A percentile compares a stretch with the other conserved stretches of the same genome.
These are phyloP conservation scores for Pseudogymnoascus sp. DNA, from an alignment of 2,329 filamentous ascomycete species.

Conservation along the genomic window DNA sequence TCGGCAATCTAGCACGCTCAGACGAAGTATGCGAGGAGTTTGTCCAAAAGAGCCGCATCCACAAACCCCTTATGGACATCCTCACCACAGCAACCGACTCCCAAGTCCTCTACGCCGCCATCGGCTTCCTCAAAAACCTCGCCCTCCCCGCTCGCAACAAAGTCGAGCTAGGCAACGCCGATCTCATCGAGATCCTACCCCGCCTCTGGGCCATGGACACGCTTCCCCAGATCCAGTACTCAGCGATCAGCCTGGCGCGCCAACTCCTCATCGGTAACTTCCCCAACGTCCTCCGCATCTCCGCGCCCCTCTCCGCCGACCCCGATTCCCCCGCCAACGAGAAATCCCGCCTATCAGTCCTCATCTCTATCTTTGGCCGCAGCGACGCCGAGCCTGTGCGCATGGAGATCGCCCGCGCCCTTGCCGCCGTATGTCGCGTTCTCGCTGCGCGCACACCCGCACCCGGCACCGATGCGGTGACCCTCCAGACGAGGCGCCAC, in stretches of 20 bases:
- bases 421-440: constrained; percentile 48
- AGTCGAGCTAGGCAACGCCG: constrained; percentile 39
- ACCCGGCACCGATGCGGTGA: constrained; percentile 24
- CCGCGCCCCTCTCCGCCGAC: constrained; percentile 36
- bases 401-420: constrained; percentile 52
- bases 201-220: constrained; percentile 49
- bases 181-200: constrained; percentile 47
- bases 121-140: constrained; percentile 60
- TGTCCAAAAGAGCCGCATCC: constrained; percentile 40
- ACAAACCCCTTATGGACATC: constrained; percentile 40
- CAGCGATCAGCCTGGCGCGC: constrained; percentile 51
- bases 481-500: constrained; percentile 29
- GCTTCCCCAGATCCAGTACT: constrained; percentile 53
- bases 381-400: constrained; percentile 50
- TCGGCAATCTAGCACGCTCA: constrained; percentile 57
- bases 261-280: constrained; percentile 50
- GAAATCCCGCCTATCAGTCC: constrained; percentile 34
- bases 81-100: constrained; percentile 40
- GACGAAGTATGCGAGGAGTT: constrained; percentile 48
- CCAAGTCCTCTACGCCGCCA: constrained; percentile 50
- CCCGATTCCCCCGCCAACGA: constrained; percentile 31
- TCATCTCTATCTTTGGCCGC: constrained; percentile 38
- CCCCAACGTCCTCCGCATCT: constrained; percentile 47
- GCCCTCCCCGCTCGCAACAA: constrained; percentile 54
- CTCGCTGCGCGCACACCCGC: constrained; percentile 40